phyloP scores from a whole-genome alignment of 2,329 filamentous ascomycete genomes.

The Blastomyces percursus region DNA sequence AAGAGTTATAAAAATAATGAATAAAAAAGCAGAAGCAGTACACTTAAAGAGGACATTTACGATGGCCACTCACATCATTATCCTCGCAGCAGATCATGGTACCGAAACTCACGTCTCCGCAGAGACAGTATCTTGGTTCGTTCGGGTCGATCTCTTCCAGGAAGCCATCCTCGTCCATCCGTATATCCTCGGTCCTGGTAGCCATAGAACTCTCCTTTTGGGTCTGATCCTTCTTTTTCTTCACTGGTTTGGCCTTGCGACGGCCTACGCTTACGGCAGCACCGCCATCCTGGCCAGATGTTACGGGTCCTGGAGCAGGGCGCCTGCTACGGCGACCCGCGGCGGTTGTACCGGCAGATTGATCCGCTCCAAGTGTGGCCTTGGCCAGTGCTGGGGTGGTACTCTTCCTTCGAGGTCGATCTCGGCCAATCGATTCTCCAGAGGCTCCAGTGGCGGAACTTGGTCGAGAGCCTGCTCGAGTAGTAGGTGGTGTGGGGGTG shows the following conservation, averaged over 20 bases:
- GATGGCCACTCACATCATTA: constrained; percentile 37
- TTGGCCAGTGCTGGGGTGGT: constrained; percentile 29
- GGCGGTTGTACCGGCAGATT: constrained; percentile 18
- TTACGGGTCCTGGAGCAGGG: constrained; percentile 50
- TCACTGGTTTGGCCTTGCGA: constrained; percentile 45
- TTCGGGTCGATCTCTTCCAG: constrained; percentile 47
- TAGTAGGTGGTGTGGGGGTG: constrained; percentile 17
- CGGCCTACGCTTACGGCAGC: constrained; percentile 52
- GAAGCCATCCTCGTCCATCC: constrained; percentile 39
- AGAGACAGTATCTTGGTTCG: constrained; percentile 54
- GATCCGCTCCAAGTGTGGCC: constrained; percentile 30
- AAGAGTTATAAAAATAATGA: background rate
- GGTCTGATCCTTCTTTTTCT: constrained; percentile 32
- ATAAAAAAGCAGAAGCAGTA: constrained; percentile 12
- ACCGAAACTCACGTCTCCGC: constrained; percentile 53
- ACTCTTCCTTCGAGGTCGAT: constrained; percentile 32
- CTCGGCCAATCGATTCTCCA: constrained; percentile 14
- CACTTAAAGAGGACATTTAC: constrained; percentile 15
- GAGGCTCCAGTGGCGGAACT: constrained; percentile 12
- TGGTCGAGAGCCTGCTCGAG: constrained; percentile 19
- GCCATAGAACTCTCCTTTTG: constrained; percentile 16
- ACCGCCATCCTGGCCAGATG: constrained; percentile 46
- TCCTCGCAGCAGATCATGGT: constrained; percentile 58
- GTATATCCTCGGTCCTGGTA: constrained; percentile 27
- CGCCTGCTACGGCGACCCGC: constrained; percentile 43